phyloP scores from a whole-genome alignment of 495 filamentous ascomycete genomes.

The Hypomontagnella submonticulosa region DNA sequence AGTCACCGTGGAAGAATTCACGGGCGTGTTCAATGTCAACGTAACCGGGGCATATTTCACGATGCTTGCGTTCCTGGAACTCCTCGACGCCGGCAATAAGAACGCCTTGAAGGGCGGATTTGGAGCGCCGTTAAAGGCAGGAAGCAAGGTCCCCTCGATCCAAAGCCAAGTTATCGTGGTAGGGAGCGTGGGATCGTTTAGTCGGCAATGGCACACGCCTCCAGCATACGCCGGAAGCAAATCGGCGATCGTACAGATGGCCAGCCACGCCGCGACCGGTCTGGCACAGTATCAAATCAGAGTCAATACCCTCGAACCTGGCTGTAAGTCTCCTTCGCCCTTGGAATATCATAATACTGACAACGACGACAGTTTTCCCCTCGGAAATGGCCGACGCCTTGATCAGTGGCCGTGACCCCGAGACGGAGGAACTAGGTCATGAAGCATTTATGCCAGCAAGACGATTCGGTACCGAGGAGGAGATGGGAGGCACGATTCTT shows the following conservation, averaged over 20 bases:
- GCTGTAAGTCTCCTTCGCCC: constrained; percentile 53
- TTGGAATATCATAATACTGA: neutral
- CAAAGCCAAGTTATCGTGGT: constrained; percentile 67
- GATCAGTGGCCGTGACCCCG: constrained; percentile 54
- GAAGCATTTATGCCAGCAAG: constrained; percentile 61
- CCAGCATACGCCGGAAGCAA: constrained; percentile 67
- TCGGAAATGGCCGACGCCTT: constrained; percentile 63
- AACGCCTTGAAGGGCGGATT: constrained; percentile 53
- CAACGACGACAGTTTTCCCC: constrained; percentile 58
- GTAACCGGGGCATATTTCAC: constrained; percentile 64
- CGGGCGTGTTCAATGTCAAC: constrained; percentile 61
- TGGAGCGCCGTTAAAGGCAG: constrained; percentile 34
- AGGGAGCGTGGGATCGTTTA: constrained; percentile 64
- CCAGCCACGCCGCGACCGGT: constrained; percentile 62
- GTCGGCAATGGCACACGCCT: constrained; percentile 53
- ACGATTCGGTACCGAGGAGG: constrained; percentile 63
- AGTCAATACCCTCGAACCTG: constrained; percentile 67
- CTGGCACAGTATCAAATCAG: constrained; percentile 63
- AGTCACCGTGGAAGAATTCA: constrained; percentile 61
- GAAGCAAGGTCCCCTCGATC: constrained; percentile 52
- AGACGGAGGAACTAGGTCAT: constrained; percentile 46
- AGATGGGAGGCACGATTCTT: constrained; percentile 67
- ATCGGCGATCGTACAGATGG: constrained; percentile 62
- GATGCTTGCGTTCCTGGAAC: constrained; percentile 63
- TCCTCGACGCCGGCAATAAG: constrained; percentile 72